Evolutionary conservation across 306 rosid genomes (phyloP).

Genomic region (Prunus mira): DNA sequence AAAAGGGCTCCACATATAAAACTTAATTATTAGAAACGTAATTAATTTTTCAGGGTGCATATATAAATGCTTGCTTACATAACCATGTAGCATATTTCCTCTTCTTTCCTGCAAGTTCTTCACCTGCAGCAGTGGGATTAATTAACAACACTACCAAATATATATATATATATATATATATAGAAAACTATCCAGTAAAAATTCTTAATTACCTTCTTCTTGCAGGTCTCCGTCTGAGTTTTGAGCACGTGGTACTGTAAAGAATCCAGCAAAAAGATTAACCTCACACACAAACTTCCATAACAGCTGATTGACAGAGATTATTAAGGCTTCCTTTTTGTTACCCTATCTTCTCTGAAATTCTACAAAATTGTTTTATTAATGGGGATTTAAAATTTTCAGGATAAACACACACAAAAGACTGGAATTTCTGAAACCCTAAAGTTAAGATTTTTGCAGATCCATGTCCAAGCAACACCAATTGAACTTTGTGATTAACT

Average conservation of each 20-base stretch:
- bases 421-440: neutral
- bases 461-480: neutral
- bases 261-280: neutral
- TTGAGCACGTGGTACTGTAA: slow-evolving; percentile 63
- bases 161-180: neutral
- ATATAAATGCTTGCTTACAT: slow-evolving; percentile 38
- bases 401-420: neutral
- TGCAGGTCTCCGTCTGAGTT: slow-evolving; percentile 46
- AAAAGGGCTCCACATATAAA: neutral
- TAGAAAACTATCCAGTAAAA: neutral
- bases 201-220: slow-evolving; percentile 51
- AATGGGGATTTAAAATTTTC: neutral
- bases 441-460: neutral
- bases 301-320: no score
- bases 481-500: neutral
- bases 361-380: neutral
- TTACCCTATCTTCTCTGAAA: neutral
- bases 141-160: neutral
- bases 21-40: neutral
- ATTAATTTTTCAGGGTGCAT: neutral
- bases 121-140: slow-evolving; percentile 29
- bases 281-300: no score
- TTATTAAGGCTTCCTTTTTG: no score
- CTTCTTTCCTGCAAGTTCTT: slow-evolving; percentile 49
- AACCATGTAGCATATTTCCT: slow-evolving; percentile 38